Base-by-base conservation (phyloP, 768 basidiomycete genomes). In the Pleurotus djamor region DNA sequence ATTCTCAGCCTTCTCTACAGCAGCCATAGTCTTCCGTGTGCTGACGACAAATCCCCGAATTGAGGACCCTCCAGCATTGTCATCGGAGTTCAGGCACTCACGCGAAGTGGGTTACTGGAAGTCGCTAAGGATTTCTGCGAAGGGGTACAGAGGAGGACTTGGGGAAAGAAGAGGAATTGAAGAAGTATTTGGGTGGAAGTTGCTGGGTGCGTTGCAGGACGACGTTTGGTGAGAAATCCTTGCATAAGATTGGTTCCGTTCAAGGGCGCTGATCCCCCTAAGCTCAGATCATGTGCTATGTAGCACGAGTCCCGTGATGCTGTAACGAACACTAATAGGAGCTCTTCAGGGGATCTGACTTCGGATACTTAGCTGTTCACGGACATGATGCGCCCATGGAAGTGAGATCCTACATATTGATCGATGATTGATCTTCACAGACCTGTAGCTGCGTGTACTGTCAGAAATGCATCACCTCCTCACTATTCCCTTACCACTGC, bases 191-290 rank as follows among this genome's bases (percentile, higher is more conserved):
- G 28, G 37, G 34, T 56, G 21, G 41, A 43, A 43, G 54, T 21
- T 45, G 21, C 38, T 44, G 41, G 41, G 4, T 28, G 21, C 21
- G 21, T 28, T 28, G 54, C 21, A 56, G 54, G 9, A n/a, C 17
- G 37, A 44, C 37, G 54, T 55, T 41, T 33, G 52, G 52, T 56
- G 54, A 56, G 54, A 56, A 56, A 16, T 44, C 8, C 10, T 47
- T 47, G 54, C 12, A 8, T 12, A 17, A 32, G 37, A 16, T 21
- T 21, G 16, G 52, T 37, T 54, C 37, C 38, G 37, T 0, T 41
- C 54, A 7, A 56, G 37, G 54, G 54, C 41, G 44, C 12, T 4
- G 5, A 4, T 4, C 6, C 41, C 38, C 54, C 54, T 43, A 41
- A 28, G 3, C 21, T 32, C 3, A 13, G 5, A 28, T 5, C 36